Evolutionary conservation across 2,329 filamentous ascomycete species (phyloP), one percentile per base, ranked within the genome.

Genomic region (Massarina eburnea): DNA sequence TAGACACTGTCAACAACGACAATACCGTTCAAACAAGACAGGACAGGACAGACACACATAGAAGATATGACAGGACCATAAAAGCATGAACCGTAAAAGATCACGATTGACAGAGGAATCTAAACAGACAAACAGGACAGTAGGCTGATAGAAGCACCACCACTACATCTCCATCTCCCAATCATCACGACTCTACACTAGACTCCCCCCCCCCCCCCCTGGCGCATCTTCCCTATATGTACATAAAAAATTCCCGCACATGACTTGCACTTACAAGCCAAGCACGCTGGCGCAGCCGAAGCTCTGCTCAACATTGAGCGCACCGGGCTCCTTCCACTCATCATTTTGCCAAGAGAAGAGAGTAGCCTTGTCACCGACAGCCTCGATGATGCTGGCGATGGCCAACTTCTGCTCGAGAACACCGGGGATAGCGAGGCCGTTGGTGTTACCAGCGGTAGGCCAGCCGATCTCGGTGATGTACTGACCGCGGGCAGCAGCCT

Each of bases 391-490:
- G 46, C 81, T 81, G 54, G 80, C 68, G 68, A 97, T 83, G 59
- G 92, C 92, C 34, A 65, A 71, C 40, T 74, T 74, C 80, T 97
- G 92, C 75, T 92, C 76, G 1, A 66, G 33, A 4, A 58, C 39
- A 58, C 88, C 84, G 45, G 91, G 83, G 59, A 88, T 76, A 47
- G 91, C 91, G 17, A 66, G 66, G 49, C 89, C 89, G 74, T 94
- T 92, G 46, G 81, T 71, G 22, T 71, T 61, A 67, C 91, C 91
- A 7, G 68, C 57, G 43, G 76, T 84, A 55, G 92, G 92, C 91
- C 91, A 97, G 63, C 92, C 92, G 46, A 87, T 88, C 84, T 97
- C 92, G 59, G 95, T 79, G 75, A 92, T 89, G 77, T 89, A 83
- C 57, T 85, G 85, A 29, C 81, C 74, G 77, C 88, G 88, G 21